These are phyloP conservation scores for Tephrocybe sp. DNA, from an alignment of 768 basidiomycete species.

Conservation along the genomic window DNA sequence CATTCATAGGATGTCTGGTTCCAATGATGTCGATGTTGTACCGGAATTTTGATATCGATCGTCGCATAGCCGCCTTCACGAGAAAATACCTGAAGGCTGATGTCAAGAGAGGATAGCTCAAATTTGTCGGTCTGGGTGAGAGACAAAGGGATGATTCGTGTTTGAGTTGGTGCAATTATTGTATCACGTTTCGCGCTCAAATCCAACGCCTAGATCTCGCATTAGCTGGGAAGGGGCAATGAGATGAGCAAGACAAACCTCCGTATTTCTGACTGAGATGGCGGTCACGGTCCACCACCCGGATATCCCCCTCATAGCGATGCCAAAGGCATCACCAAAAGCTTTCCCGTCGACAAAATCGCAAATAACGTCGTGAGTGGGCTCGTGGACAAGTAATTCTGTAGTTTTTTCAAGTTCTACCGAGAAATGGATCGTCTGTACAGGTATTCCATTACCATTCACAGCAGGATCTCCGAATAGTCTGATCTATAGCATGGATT, in stretches of 20 bases:
- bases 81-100: conserved; percentile 39
- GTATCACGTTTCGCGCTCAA: conserved; percentile 25
- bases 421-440: conserved; percentile 51
- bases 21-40: conserved; percentile 47
- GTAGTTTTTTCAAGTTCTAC: conserved; percentile 37
- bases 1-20: conserved; percentile 27
- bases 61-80: conserved; percentile 15
- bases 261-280: conserved; percentile 15
- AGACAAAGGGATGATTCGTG: conserved; percentile 53
- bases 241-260: conserved; percentile 8
- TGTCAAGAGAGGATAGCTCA: conserved; percentile 22
- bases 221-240: neutral
- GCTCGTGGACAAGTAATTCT: conserved; percentile 34
- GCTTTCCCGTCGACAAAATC: conserved; percentile 76
- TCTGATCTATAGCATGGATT: conserved; percentile 51
- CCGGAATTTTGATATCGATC: conserved; percentile 36
- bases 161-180: conserved; percentile 60
- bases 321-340: conserved; percentile 67
- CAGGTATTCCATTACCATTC: conserved; percentile 41
- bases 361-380: conserved; percentile 53
- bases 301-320: conserved; percentile 53
- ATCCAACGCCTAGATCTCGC: conserved; percentile 22
- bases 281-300: conserved; percentile 55
- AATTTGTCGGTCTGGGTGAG: conserved; percentile 42
- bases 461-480: conserved; percentile 74